phyloP scores from a whole-genome alignment of 2,329 filamentous ascomycete genomes.

The Fusarium odoratissimum region DNA sequence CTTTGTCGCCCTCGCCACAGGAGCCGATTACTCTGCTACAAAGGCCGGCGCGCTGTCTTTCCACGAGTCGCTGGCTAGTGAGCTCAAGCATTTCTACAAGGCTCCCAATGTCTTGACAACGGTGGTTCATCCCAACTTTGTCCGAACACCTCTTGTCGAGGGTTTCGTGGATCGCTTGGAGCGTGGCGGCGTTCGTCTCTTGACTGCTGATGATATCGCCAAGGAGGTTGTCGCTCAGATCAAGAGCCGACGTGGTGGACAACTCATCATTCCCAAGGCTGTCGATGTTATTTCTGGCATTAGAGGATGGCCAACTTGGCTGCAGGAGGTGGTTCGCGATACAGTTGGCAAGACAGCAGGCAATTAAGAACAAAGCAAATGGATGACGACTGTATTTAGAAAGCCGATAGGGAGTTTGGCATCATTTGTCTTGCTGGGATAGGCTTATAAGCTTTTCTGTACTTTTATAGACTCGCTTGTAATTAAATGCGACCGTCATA shows the following conservation, averaged over 20 bases:
- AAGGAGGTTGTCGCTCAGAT: conserved; percentile 58
- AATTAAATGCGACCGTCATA: neutral
- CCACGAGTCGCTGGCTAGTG: conserved; percentile 71
- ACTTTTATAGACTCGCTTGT: neutral
- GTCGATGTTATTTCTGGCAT: conserved; percentile 46
- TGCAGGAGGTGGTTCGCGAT: conserved; percentile 50
- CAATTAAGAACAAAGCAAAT: neutral
- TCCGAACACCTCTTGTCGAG: conserved; percentile 59
- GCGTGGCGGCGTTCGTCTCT: conserved; percentile 44
- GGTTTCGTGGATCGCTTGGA: conserved; percentile 46
- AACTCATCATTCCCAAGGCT: conserved; percentile 57
- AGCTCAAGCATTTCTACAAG: conserved; percentile 68
- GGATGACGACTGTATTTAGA: neutral
- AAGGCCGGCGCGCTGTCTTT: conserved; percentile 75
- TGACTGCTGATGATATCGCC: conserved; percentile 54
- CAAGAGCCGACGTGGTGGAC: conserved; percentile 56
- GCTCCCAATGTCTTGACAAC: conserved; percentile 72
- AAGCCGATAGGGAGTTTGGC: neutral
- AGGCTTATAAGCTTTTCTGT: neutral
- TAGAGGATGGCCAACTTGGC: conserved; percentile 56
- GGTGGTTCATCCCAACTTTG: conserved; percentile 68
- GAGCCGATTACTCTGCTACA: conserved; percentile 73
- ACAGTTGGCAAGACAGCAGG: conserved; percentile 30
- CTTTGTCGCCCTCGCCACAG: conserved; percentile 68
- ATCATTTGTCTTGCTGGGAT: rapidly evolving